phyloP scores from a whole-genome alignment of 805 yeast species.

The Clavispora fructus region DNA sequence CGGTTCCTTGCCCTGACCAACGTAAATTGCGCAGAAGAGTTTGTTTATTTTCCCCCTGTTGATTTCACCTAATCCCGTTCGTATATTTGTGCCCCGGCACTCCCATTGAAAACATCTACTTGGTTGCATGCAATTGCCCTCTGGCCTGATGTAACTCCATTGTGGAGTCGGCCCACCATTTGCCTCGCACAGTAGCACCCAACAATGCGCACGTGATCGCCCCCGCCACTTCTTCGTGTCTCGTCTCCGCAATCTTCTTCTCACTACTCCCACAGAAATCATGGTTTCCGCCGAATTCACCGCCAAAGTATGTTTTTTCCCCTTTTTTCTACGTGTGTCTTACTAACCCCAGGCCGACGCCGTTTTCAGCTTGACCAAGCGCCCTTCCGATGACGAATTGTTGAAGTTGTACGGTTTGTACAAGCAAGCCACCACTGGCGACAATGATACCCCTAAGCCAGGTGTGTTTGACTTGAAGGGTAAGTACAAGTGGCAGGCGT shows the following conservation, averaged over 20 bases:
- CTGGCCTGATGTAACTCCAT: no score
- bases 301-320: conserved; percentile 19
- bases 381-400: conserved; percentile 84
- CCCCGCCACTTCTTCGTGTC: not conserved
- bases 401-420: conserved; percentile 83
- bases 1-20: no score
- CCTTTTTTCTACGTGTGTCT: not conserved
- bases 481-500: conserved; percentile 96
- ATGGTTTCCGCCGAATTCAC: conserved; percentile 27
- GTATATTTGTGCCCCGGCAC: no score
- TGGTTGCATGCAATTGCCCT: no score
- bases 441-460: conserved; percentile 82
- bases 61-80: no score
- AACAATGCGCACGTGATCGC: not conserved
- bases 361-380: conserved; percentile 66
- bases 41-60: no score
- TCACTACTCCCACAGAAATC: not conserved
- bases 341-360: conserved; percentile 60
- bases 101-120: no score
- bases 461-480: conserved; percentile 91
- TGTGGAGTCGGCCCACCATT: not conserved
- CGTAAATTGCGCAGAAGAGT: no score
- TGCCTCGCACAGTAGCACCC: not conserved
- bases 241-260: not conserved
- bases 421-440: conserved; percentile 98